Percentiles rank a stretch among this genome's conserved stretches.
These are phyloP conservation scores for Triangularia verruculosa DNA, from an alignment of 2,329 filamentous ascomycete species.

Conservation along the genomic window DNA sequence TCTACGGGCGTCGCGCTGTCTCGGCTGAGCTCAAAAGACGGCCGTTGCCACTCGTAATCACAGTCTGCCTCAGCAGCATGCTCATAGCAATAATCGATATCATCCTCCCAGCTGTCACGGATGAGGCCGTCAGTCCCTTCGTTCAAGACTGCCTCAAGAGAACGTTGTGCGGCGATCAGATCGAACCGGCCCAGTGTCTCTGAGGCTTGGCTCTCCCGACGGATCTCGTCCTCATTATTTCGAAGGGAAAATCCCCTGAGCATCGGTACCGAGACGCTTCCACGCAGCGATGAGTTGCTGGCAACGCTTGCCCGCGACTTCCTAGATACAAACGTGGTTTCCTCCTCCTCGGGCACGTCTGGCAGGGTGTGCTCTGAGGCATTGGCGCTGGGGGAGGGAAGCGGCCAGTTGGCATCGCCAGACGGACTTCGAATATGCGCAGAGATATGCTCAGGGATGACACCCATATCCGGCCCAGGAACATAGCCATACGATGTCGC, in stretches of 20 bases:
- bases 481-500: conserved; percentile 31
- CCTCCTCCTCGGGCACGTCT: conserved; percentile 63
- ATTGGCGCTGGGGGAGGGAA: conserved; percentile 38
- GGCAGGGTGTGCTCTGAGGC: conserved; percentile 47
- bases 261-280: conserved; percentile 54
- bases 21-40: conserved; percentile 48
- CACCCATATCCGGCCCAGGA: conserved; percentile 28
- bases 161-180: conserved; percentile 36
- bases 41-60: conserved; percentile 63
- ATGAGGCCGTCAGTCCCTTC: conserved; percentile 33
- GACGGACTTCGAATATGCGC: conserved; percentile 42
- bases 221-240: conserved; percentile 30
- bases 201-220: conserved; percentile 45
- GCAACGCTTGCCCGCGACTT: conserved; percentile 44
- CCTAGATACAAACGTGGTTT: conserved; percentile 40
- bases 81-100: conserved; percentile 69
- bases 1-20: conserved; percentile 30
- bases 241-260: conserved; percentile 44
- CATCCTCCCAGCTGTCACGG: conserved; percentile 62
- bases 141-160: conserved; percentile 29
- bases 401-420: conserved; percentile 44
- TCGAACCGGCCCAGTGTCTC: conserved; percentile 51
- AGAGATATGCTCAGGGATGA: conserved; percentile 29
- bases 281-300: conserved; percentile 53
- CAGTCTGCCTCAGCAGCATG: conserved; percentile 65